Percentiles rank a stretch among this genome's conserved stretches.
Evolutionary conservation across 495 filamentous ascomycete species (phyloP).

Genomic region (Trichoderma erinaceum): DNA sequence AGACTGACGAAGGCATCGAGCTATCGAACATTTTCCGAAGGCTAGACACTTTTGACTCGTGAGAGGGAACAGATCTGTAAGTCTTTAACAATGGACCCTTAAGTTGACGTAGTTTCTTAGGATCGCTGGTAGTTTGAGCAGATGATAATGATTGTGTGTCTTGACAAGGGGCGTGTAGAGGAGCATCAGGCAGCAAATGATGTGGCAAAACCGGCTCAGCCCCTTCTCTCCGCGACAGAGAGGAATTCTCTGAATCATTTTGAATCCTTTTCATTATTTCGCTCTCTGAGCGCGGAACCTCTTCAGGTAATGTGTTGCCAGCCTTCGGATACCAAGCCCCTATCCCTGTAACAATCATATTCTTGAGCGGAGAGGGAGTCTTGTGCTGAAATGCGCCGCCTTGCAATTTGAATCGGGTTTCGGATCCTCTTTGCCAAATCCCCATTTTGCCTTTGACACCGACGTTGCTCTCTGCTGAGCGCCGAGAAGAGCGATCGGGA

Average conservation of each 20-base stretch:
- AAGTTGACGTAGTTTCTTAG: neutral
- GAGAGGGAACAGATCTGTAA: neutral
- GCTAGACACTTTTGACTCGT: neutral
- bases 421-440: neutral
- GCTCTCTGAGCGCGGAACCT: neutral
- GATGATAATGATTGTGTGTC: neutral
- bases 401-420: neutral
- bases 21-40: neutral
- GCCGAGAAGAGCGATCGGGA: neutral
- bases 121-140: neutral
- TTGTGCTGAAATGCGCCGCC: neutral
- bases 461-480: neutral
- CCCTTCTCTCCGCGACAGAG: neutral
- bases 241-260: neutral
- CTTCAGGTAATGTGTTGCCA: neutral
- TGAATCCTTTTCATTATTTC: neutral
- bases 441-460: neutral
- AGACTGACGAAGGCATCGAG: constrained; percentile 2
- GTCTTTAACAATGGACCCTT: neutral
- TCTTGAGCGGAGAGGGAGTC: neutral
- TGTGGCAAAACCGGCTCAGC: neutral
- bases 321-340: neutral
- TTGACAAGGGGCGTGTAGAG: neutral
- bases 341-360: neutral
- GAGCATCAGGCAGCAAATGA: neutral